A percentile compares a stretch with the other conserved stretches of the same genome.
These are phyloP conservation scores for Tephrocybe sp. DNA, from an alignment of 768 basidiomycete genomes.

Conservation along the genomic window DNA sequence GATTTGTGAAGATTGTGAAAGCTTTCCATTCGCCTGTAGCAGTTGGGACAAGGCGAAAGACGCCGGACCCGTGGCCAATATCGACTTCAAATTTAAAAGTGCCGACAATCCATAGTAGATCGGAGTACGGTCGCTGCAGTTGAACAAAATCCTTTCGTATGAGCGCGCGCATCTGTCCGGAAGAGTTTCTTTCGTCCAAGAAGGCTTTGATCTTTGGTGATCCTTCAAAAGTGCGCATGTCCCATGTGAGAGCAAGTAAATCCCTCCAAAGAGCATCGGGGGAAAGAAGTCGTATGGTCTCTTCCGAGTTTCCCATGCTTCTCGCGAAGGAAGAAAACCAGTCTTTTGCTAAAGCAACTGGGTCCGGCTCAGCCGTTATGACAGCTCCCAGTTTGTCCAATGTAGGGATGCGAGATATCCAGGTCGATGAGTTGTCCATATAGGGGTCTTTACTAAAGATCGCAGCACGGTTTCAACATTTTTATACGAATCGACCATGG, in stretches of 20 bases:
- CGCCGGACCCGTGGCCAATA: constrained; percentile 40
- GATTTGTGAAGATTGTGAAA: constrained; percentile 49
- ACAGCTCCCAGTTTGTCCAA: constrained; percentile 28
- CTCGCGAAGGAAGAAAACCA: constrained; percentile 44
- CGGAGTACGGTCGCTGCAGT: constrained; percentile 40
- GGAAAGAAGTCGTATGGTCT: constrained; percentile 34
- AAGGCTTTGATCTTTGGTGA: constrained; percentile 3
- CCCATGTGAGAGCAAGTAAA: constrained; percentile 10
- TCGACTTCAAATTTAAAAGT: constrained; percentile 44
- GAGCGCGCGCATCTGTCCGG: not conserved
- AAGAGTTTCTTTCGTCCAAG: not conserved
- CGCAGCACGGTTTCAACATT: no score
- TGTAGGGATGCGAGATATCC: constrained; percentile 22
- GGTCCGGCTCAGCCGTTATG: constrained; percentile 34
- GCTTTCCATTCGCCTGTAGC: constrained; percentile 48
- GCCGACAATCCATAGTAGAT: constrained; percentile 48
- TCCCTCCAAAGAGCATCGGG: constrained; percentile 26
- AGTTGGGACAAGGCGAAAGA: constrained; percentile 48
- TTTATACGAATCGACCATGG: no score
- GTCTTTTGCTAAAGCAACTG: constrained; percentile 28
- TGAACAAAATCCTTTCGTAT: constrained; percentile 22
- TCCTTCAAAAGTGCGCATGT: constrained; percentile 8
- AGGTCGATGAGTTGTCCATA: not conserved
- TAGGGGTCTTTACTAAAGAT: no score
- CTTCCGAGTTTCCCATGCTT: constrained; percentile 27